Percentiles rank a stretch among this genome's conserved stretches.
Evolutionary conservation across 352 stramenopile species (phyloP).

Genomic region (Thalassiosira hispida): DNA sequence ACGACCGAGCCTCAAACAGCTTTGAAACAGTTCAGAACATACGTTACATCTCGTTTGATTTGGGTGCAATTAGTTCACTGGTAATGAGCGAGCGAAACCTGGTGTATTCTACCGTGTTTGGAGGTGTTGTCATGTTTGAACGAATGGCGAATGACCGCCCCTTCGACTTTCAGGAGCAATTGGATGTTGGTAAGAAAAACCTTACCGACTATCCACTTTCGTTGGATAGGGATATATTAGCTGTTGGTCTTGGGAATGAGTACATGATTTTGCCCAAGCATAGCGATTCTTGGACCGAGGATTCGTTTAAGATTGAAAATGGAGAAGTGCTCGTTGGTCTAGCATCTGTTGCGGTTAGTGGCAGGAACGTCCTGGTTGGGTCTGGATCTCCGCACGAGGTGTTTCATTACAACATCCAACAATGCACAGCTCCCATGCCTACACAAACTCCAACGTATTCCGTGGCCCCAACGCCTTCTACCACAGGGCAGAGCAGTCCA

Average conservation of each 20-base stretch:
- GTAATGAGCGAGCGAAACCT: not conserved
- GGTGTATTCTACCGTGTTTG: not conserved
- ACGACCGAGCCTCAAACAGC: not conserved
- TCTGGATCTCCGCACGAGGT: not conserved
- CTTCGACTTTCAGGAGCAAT: not conserved
- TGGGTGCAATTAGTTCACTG: not conserved
- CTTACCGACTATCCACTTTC: not conserved
- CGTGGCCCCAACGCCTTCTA: not conserved
- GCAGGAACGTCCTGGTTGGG: not conserved
- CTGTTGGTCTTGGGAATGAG: slow-evolving; percentile 4
- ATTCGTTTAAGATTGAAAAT: slow-evolving; percentile 5
- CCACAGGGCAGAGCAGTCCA: slow-evolving; percentile 4
- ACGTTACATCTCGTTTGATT: slow-evolving; percentile 11
- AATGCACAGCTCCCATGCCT: not conserved
- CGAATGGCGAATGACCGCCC: not conserved
- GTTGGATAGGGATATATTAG: slow-evolving; percentile 3
- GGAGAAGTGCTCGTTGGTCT: not conserved
- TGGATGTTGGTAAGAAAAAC: not conserved
- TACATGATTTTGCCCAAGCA: slow-evolving; percentile 1
- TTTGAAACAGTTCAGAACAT: not conserved
- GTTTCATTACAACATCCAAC: not conserved
- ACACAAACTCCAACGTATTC: not conserved
- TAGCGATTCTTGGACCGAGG: not conserved
- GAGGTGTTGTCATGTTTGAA: slow-evolving; percentile 1
- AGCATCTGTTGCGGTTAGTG: not conserved